A percentile compares a stretch with the other conserved stretches of the same genome.
phyloP scores from a whole-genome alignment of 495 filamentous ascomycete genomes.

The Lasiosphaeriaceae sp. region DNA sequence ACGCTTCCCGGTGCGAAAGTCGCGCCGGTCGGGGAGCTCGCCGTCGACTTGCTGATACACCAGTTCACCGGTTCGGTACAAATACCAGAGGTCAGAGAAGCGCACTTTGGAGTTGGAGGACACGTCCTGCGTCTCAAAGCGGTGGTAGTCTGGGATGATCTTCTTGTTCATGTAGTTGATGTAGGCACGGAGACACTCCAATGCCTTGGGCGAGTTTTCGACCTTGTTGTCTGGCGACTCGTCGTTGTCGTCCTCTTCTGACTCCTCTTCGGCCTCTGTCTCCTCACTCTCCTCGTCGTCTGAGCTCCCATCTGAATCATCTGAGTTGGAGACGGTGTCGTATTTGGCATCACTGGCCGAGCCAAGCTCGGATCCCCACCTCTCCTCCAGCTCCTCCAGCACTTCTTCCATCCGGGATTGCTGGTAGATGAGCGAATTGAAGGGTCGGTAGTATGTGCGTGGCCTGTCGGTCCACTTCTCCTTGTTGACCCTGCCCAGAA shows the following conservation, averaged over 20 bases:
- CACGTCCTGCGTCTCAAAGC: slow-evolving; percentile 18
- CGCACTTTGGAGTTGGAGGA: slow-evolving; percentile 18
- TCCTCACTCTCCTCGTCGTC: background rate
- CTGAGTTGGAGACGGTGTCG: slow-evolving; percentile 8
- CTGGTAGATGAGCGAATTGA: slow-evolving; percentile 36
- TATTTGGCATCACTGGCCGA: slow-evolving; percentile 24
- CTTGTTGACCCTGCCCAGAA: slow-evolving; percentile 27
- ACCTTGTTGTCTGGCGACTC: background rate
- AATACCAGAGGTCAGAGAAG: slow-evolving; percentile 34
- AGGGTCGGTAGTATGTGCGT: slow-evolving; percentile 36
- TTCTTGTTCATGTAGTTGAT: slow-evolving; percentile 34
- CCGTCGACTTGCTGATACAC: slow-evolving; percentile 28
- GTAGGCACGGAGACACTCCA: slow-evolving; percentile 32
- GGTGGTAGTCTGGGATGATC: slow-evolving; percentile 28
- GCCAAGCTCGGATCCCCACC: slow-evolving; percentile 33
- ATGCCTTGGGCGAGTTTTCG: slow-evolving; percentile 29
- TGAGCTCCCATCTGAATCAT: slow-evolving; percentile 8
- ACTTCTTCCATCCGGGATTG: slow-evolving; percentile 34
- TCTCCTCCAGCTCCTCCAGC: slow-evolving; percentile 32
- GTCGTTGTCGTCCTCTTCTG: background rate
- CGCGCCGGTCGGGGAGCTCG: slow-evolving; percentile 11
- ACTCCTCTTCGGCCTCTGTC: background rate
- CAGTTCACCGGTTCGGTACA: slow-evolving; percentile 35
- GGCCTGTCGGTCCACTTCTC: slow-evolving; percentile 27
- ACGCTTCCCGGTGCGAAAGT: slow-evolving; percentile 28